These are phyloP conservation scores for Colletotrichum tamarilloi DNA, from an alignment of 2,329 filamentous ascomycete species.

Conservation along the genomic window DNA sequence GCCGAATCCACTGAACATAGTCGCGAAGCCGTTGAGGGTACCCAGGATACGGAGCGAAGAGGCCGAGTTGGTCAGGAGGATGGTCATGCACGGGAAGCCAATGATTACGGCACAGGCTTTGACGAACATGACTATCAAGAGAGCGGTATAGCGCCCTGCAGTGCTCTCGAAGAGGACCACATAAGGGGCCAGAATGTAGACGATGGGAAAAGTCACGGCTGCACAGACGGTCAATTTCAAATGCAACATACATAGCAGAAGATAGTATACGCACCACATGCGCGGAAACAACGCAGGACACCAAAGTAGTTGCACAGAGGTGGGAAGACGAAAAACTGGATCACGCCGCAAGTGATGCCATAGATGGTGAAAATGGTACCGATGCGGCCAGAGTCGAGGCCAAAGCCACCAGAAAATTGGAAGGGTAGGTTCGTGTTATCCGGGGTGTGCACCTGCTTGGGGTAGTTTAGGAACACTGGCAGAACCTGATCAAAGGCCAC, in stretches of 20 bases:
- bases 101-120: slow-evolving; percentile 85
- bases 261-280: slow-evolving; percentile 58
- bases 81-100: slow-evolving; percentile 89
- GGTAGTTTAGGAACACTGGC: slow-evolving; percentile 88
- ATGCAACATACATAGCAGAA: background rate
- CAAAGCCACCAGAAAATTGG: slow-evolving; percentile 86
- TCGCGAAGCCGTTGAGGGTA: slow-evolving; percentile 91
- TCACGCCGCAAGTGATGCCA: slow-evolving; percentile 80
- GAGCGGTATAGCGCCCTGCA: slow-evolving; percentile 64
- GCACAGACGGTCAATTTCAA: background rate
- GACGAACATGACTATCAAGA: slow-evolving; percentile 76
- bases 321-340: slow-evolving; percentile 90
- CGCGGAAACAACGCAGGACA: slow-evolving; percentile 77
- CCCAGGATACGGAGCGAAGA: slow-evolving; percentile 87
- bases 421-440: slow-evolving; percentile 76
- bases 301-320: slow-evolving; percentile 78
- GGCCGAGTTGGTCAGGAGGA: slow-evolving; percentile 88
- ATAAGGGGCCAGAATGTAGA: slow-evolving; percentile 87
- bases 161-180: slow-evolving; percentile 70
- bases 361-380: slow-evolving; percentile 88
- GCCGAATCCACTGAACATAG: slow-evolving; percentile 83
- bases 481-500: slow-evolving; percentile 89
- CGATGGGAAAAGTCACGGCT: slow-evolving; percentile 75
- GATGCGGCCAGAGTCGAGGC: slow-evolving; percentile 77
- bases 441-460: slow-evolving; percentile 65